These are phyloP conservation scores for Eucalyptus coolabah DNA, from an alignment of 345 rosid genomes.

Conservation along the genomic window DNA sequence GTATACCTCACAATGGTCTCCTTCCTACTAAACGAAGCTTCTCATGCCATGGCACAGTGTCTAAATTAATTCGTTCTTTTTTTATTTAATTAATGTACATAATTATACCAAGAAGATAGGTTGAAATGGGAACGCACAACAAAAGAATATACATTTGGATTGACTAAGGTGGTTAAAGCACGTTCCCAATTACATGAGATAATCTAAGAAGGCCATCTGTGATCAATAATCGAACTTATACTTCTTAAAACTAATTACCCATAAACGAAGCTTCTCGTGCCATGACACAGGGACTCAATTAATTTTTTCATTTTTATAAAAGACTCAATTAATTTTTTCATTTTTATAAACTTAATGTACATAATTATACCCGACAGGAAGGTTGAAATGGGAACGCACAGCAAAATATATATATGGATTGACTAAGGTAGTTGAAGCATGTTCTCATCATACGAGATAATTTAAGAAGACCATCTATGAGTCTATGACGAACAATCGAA, in stretches of 20 bases:
- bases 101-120: neutral
- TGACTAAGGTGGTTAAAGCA: neutral
- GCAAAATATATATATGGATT: too few relatives aligned
- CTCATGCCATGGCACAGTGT: neutral
- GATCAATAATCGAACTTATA: neutral
- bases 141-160: neutral
- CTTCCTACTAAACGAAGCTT: neutral
- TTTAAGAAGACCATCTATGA: neutral
- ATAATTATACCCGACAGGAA: neutral
- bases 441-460: neutral
- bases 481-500: neutral
- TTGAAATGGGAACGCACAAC: neutral
- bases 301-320: neutral
- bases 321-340: neutral
- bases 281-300: neutral
- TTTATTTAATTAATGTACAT: neutral
- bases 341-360: neutral
- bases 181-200: neutral
- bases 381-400: neutral
- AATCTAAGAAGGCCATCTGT: neutral
- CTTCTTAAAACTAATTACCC: neutral
- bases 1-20: neutral
- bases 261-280: neutral
- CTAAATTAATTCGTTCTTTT: neutral
- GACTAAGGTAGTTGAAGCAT: neutral